Evolutionary conservation across 148 eudicot genomes (phyloP).

Genomic region (Selenicereus undatus): DNA sequence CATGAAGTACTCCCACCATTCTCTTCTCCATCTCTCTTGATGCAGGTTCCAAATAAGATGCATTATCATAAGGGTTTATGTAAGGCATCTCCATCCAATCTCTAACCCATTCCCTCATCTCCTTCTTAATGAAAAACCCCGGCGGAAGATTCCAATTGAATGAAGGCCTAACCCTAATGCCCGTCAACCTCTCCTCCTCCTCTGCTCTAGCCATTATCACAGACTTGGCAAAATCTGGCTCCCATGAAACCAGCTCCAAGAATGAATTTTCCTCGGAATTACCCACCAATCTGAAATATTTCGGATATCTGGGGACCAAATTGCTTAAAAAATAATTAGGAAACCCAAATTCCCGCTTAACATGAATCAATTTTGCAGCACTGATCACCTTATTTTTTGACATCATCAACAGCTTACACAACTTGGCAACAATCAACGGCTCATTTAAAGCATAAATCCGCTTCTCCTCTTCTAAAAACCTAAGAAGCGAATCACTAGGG

Average conservation of each 20-base stretch:
- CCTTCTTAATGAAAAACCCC: conserved; percentile 72
- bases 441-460: conserved; percentile 43
- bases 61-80: conserved; percentile 76
- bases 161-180: conserved; percentile 63
- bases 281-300: conserved; percentile 56
- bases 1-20: conserved; percentile 84
- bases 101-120: conserved; percentile 91
- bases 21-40: conserved; percentile 91
- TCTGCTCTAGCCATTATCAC: conserved; percentile 60
- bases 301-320: conserved; percentile 48
- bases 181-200: conserved; percentile 57
- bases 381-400: conserved; percentile 58
- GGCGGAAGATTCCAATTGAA: conserved; percentile 64
- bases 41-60: conserved; percentile 42
- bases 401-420: conserved; percentile 82
- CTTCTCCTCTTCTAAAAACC: conserved; percentile 47
- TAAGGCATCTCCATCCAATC: conserved; percentile 96
- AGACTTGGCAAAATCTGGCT: conserved; percentile 49
- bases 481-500: conserved; percentile 35
- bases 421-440: conserved; percentile 43
- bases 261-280: conserved; percentile 38
- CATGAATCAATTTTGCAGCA: conserved; percentile 58
- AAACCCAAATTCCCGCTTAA: conserved; percentile 80
- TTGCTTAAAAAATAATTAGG: conserved; percentile 61
- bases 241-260: conserved; percentile 64